phyloP scores from a whole-genome alignment of 768 basidiomycete species.

The Kwoniella sp. region DNA sequence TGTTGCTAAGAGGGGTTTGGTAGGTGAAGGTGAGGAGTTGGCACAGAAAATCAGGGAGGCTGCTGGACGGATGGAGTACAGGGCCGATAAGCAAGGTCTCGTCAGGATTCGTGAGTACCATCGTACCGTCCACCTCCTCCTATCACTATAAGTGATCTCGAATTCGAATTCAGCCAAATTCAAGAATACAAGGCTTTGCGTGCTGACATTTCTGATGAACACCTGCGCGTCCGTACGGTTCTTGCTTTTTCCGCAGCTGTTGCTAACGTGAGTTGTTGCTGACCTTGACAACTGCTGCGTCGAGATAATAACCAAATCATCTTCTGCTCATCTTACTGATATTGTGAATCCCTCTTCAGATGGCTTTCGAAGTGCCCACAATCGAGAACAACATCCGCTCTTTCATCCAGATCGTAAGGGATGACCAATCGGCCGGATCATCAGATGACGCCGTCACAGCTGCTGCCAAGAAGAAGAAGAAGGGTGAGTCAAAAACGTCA shows the following conservation, averaged over 20 bases:
- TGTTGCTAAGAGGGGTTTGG: conserved; percentile 87
- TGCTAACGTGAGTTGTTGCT: conserved; percentile 42
- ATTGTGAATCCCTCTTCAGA: conserved; percentile 60
- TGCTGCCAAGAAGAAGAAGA: conserved; percentile 66
- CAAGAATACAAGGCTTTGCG: too few relatives aligned
- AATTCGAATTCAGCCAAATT: too few relatives aligned
- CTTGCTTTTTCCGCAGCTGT: conserved; percentile 22
- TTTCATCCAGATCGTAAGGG: conserved; percentile 61
- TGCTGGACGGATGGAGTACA: conserved; percentile 86
- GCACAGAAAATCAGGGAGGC: conserved; percentile 76
- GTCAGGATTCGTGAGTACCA: conserved; percentile 71
- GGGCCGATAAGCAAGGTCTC: conserved; percentile 80
- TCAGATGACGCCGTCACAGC: conserved; percentile 55
- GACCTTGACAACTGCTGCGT: too few relatives aligned
- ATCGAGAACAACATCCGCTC: conserved; percentile 76
- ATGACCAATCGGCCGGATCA: conserved; percentile 24
- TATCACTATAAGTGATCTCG: too few relatives aligned
- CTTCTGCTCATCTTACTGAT: too few relatives aligned
- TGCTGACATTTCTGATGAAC: too few relatives aligned
- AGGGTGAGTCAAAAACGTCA: conserved; percentile 56
- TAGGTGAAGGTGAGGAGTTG: conserved; percentile 74
- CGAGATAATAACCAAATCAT: not conserved
- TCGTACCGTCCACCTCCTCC: too few relatives aligned
- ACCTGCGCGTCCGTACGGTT: too few relatives aligned
- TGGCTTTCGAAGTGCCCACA: conserved; percentile 73